Evolutionary conservation across 2,329 filamentous ascomycete genomes (phyloP), one percentile per base, ranked within the genome.

Genomic region (Gaeumannomyces sp.): DNA sequence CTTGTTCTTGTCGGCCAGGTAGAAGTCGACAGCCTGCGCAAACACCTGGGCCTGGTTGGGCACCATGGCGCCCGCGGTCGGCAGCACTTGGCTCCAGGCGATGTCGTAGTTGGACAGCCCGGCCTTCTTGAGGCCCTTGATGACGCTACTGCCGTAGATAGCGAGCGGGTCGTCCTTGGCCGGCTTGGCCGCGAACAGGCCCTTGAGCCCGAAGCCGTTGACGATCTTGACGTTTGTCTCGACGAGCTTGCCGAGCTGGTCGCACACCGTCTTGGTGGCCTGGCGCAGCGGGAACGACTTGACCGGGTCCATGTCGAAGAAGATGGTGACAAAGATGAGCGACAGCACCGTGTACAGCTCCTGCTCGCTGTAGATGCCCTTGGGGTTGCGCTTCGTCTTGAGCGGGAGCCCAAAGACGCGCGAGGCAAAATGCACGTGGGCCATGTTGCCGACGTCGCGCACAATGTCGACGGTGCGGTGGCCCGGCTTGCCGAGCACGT

Each of bases 31-130:
- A 2, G 89, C 81, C 76, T 91, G 88, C 1, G 88, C 85, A 72
- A 93, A 92, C 81, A 89, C 80, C 71, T 90, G 85, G 1, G 85
- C 87, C 73, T 93, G 89, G 70, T 86, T 90, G 1, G 90, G 87
- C 10, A 91, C 86, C 74, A 89, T 83, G 1, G 87, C 84, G 4
- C 82, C 83, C 0, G 87, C 85, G 0, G 87, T 87, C 0, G 90
- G 90, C 61, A 93, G 71, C 56, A 93, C 82, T 72, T 91, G 87
- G 29, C 83, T 83, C 85, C 87, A 91, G 0, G 89, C 86, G 67
- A 93, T 86, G 62, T 93, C 88, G 29, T 86, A 81, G 3, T 81
- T 77, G 63, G 79, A 84, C 65, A 91, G 73, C 0, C 89, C 89
- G 14, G 79, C 79, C 70, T 89, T 89, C 29, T 87, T 76, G 58